Evolutionary conservation across 1,139 yeast genomes (phyloP).

Genomic region (Suhomyces yuchorum): DNA sequence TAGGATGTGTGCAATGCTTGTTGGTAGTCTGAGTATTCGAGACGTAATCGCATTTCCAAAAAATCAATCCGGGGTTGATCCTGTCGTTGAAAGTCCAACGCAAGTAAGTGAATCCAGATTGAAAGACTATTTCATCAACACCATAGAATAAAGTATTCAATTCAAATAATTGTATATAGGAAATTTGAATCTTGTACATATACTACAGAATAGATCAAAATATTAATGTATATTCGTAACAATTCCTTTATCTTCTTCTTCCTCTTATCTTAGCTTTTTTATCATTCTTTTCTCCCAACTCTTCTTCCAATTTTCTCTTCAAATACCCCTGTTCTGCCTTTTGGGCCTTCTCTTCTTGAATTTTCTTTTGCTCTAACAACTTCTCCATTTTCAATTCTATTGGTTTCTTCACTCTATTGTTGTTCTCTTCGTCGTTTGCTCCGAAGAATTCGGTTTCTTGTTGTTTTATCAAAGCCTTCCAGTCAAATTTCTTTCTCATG

Average conservation of each 20-base stretch:
- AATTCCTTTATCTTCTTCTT: slow-evolving; percentile 9
- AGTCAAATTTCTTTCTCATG: slow-evolving; percentile 72
- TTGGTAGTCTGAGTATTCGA: slow-evolving; percentile 73
- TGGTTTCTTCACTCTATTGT: slow-evolving; percentile 37
- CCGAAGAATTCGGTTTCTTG: slow-evolving; percentile 59
- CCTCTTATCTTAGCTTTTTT: slow-evolving; percentile 13
- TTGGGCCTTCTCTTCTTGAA: slow-evolving; percentile 28
- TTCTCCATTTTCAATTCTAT: slow-evolving; percentile 49
- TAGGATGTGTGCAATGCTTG: slow-evolving; percentile 85
- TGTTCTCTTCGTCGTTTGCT: slow-evolving; percentile 19
- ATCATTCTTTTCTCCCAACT: slow-evolving; percentile 9
- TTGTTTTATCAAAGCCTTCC: slow-evolving; percentile 75
- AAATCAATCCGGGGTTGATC: slow-evolving; percentile 83
- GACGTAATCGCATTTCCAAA: slow-evolving; percentile 98
- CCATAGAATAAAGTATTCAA: slow-evolving; percentile 1
- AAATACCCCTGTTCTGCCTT: slow-evolving; percentile 18
- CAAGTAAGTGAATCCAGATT: slow-evolving; percentile 53
- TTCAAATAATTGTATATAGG: background rate
- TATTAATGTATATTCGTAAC: slow-evolving; percentile 9
- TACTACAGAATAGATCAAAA: slow-evolving; percentile 7
- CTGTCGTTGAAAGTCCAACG: slow-evolving; percentile 86
- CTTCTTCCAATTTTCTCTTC: slow-evolving; percentile 23
- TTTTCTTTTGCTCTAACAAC: slow-evolving; percentile 36
- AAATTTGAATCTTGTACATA: background rate
- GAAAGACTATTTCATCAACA: slow-evolving; percentile 48